Evolutionary conservation across 1,284 basidiomycete species (phyloP).

Genomic region (Stereum hirsutum): DNA sequence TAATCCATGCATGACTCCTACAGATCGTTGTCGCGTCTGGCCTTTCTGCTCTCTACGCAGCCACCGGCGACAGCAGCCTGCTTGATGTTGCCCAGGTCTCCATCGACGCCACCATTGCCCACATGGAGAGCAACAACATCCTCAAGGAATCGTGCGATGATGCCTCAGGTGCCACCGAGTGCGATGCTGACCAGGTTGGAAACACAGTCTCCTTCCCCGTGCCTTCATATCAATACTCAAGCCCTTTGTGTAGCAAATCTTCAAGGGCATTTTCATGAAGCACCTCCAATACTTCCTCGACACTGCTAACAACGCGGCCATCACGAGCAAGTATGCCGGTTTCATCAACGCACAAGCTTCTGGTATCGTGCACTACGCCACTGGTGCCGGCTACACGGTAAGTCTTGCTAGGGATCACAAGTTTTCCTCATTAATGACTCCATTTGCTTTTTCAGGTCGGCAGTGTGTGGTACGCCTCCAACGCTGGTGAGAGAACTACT

Average conservation of each 20-base stretch:
- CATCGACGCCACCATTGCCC: slow-evolving; percentile 36
- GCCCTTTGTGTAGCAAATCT: slow-evolving; percentile 28
- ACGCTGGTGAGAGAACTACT: too few species aligned
- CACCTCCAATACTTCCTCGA: slow-evolving; percentile 24
- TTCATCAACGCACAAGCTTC: slow-evolving; percentile 20
- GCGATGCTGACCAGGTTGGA: slow-evolving; percentile 43
- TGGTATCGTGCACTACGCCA: slow-evolving; percentile 17
- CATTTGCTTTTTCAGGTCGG: too few species aligned
- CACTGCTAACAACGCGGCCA: slow-evolving; percentile 15
- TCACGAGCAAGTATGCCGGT: slow-evolving; percentile 18
- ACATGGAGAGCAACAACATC: slow-evolving; percentile 28
- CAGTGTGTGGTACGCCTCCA: slow-evolving; percentile 37
- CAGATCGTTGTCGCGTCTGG: slow-evolving; percentile 47
- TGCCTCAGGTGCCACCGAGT: slow-evolving; percentile 26
- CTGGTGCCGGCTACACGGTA: slow-evolving; percentile 35
- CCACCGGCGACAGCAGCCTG: slow-evolving; percentile 27
- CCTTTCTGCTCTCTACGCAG: slow-evolving; percentile 31
- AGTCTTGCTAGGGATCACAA: too few species aligned
- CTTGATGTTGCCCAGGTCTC: slow-evolving; percentile 41
- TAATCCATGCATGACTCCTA: too few species aligned
- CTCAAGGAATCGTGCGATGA: slow-evolving; percentile 45
- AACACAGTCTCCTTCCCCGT: slow-evolving; percentile 13
- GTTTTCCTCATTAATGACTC: too few species aligned
- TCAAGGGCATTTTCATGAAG: slow-evolving; percentile 29
- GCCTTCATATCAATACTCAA: too few species aligned